Conservation (phyloP, 768 basidiomycete genomes). For the Mrakia gelida region DNA sequence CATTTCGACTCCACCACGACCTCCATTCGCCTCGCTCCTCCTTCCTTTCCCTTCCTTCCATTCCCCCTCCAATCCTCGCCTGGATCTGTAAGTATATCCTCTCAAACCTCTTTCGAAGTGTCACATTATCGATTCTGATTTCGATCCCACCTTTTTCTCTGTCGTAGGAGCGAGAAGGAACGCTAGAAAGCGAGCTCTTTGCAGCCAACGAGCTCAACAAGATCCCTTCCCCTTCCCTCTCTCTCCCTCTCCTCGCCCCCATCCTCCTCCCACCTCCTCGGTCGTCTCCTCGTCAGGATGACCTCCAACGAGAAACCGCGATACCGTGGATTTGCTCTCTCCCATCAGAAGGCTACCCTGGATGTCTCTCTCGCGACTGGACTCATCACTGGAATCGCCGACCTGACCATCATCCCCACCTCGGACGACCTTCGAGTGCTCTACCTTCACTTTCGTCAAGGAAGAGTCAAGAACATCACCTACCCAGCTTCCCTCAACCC, state of each 20-base stretch:
- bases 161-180: background rate
- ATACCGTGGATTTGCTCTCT: constrained; percentile 26
- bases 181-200: background rate
- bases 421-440: constrained; percentile 74
- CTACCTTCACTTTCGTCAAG: constrained; percentile 83
- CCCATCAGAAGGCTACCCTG: constrained; percentile 88
- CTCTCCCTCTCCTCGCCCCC: background rate
- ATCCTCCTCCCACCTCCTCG: background rate
- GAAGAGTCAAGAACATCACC: constrained; percentile 56
- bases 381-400: constrained; percentile 83
- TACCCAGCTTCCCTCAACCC: constrained; percentile 48
- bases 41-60: background rate
- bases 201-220: background rate
- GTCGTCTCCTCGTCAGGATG: background rate
- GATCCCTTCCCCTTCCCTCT: too few relatives aligned
- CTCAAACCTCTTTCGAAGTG: background rate
- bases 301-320: constrained; percentile 24
- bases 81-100: background rate
- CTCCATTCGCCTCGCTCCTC: background rate
- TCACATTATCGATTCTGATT: background rate
- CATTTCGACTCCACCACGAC: background rate
- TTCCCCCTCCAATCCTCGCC: background rate
- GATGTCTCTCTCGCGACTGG: constrained; percentile 87
- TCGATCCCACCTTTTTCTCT: background rate
- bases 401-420: constrained; percentile 80